Percentiles rank a stretch among this genome's conserved stretches.
Evolutionary conservation across 2,329 filamentous ascomycete species (phyloP).

Genomic region (Colletotrichum tropicicola): DNA sequence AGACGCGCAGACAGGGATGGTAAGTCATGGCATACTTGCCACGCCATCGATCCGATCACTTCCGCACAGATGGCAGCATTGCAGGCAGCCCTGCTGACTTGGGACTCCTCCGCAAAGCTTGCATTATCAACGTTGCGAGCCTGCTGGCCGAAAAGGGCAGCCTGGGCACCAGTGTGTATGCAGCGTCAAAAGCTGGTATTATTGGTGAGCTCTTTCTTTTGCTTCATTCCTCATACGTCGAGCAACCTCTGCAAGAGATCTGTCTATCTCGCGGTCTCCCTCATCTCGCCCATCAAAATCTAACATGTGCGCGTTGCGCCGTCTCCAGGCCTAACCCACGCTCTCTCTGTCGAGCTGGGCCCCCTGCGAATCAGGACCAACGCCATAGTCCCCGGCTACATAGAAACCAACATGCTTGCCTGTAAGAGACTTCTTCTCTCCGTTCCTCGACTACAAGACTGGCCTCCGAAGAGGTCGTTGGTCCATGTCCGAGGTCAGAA

Average conservation of each 20-base stretch:
- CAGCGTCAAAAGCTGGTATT: slow-evolving; percentile 83
- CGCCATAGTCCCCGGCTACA: slow-evolving; percentile 83
- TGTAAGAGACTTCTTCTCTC: slow-evolving; percentile 54
- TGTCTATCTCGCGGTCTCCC: neutral
- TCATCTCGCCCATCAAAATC: slow-evolving; percentile 1
- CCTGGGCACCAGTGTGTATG: slow-evolving; percentile 76
- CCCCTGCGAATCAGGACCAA: slow-evolving; percentile 76
- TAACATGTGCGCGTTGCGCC: slow-evolving; percentile 2
- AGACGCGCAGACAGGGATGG: slow-evolving; percentile 34
- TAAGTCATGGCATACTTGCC: slow-evolving; percentile 30
- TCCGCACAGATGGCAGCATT: neutral
- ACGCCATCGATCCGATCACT: slow-evolving; percentile 9
- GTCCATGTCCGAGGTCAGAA: neutral
- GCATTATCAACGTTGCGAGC: slow-evolving; percentile 85
- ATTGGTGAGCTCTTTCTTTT: slow-evolving; percentile 59
- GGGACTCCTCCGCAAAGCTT: slow-evolving; percentile 51
- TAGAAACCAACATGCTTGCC: slow-evolving; percentile 81
- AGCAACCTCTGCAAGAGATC: neutral
- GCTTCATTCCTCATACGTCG: slow-evolving; percentile 15
- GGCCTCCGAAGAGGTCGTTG: neutral
- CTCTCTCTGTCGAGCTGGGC: slow-evolving; percentile 70
- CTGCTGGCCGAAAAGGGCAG: slow-evolving; percentile 76
- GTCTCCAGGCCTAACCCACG: slow-evolving; percentile 70
- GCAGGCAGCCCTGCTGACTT: slow-evolving; percentile 19
- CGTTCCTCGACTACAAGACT: neutral